Conservation (phyloP, 1,284 basidiomycete species). For the Coniophora puteana region DNA sequence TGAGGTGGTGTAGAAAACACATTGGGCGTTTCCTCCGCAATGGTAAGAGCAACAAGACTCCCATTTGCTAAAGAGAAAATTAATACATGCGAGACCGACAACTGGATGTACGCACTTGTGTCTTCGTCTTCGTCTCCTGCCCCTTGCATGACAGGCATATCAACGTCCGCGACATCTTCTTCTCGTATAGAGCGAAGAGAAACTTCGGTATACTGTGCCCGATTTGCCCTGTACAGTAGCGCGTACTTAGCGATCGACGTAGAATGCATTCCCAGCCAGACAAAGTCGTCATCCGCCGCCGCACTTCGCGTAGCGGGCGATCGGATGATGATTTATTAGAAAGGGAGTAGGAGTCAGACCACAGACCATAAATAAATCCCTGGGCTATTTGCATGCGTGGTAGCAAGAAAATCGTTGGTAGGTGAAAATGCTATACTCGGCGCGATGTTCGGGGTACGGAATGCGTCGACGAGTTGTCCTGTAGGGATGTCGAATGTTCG, state of each 20-base stretch:
- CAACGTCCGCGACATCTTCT: constrained; percentile 65
- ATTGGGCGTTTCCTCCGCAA: constrained; percentile 58
- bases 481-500: constrained; percentile 97
- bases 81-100: constrained; percentile 1
- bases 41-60: constrained; percentile 55
- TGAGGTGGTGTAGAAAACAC: constrained; percentile 84
- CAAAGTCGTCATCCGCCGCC: not conserved
- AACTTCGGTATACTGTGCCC: constrained; percentile 89
- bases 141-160: constrained; percentile 84
- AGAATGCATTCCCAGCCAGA: no score
- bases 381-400: constrained; percentile 90
- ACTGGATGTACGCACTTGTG: constrained; percentile 20
- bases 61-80: constrained; percentile 39
- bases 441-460: constrained; percentile 86
- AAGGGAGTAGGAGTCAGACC: not conserved
- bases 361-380: constrained; percentile 90
- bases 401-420: constrained; percentile 94
- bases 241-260: no score
- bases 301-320: not conserved
- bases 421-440: constrained; percentile 93
- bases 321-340: not conserved
- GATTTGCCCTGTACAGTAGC: constrained; percentile 81
- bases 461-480: constrained; percentile 88
- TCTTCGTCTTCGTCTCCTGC: constrained; percentile 77
- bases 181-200: constrained; percentile 80